phyloP scores from a whole-genome alignment of 352 stramenopile genomes.

The Thalassiosira exigua region DNA sequence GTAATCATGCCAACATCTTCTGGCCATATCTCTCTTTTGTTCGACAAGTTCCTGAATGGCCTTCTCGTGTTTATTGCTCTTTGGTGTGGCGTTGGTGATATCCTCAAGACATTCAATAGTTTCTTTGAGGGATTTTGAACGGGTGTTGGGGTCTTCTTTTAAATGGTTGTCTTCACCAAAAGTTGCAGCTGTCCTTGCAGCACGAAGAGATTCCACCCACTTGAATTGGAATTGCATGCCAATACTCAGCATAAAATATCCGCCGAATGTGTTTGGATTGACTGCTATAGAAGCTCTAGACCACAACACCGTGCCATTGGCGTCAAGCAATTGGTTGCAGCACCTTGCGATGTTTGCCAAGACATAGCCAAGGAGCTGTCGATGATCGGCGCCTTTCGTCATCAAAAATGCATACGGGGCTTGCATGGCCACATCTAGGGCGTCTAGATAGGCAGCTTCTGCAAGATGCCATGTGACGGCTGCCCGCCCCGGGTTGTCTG shows the following conservation, averaged over 20 bases:
- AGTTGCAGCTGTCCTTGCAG: neutral
- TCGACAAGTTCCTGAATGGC: neutral
- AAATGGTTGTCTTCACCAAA: no score
- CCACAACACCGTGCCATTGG: conserved; percentile 17
- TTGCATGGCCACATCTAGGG: conserved; percentile 17
- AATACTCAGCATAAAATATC: conserved; percentile 11
- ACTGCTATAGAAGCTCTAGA: conserved; percentile 17
- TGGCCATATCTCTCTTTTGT: neutral
- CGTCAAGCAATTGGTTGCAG: conserved; percentile 14
- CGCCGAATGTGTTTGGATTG: conserved; percentile 12
- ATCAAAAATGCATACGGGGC: conserved; percentile 20
- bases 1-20: conserved; percentile 24
- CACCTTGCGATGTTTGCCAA: conserved; percentile 11
- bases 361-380: conserved; percentile 15
- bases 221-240: neutral
- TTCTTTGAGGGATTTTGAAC: no score
- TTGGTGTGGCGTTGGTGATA: conserved; percentile 12
- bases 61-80: conserved; percentile 3
- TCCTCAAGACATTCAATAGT: conserved; percentile 13
- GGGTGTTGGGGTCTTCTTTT: no score
- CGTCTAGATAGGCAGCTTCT: conserved; percentile 6
- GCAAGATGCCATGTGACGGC: conserved; percentile 15
- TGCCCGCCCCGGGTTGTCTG: neutral
- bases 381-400: conserved; percentile 14
- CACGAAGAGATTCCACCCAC: conserved; percentile 15